Evolutionary conservation across 805 yeast species (phyloP).

Genomic region (Starmerella apicola): DNA sequence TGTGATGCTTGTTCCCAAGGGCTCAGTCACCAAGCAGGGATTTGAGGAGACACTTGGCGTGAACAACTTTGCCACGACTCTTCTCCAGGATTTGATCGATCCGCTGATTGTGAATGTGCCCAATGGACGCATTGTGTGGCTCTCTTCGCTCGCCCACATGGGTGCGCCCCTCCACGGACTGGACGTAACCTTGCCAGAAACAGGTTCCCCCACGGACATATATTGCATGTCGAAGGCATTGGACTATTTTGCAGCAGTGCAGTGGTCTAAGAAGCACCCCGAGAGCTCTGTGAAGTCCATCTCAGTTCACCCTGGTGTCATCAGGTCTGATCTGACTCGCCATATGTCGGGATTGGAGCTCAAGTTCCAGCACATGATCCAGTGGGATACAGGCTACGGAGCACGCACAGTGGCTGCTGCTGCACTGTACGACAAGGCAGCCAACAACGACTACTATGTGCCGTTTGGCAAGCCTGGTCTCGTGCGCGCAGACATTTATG

Average conservation of each 20-base stretch:
- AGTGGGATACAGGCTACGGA: conserved; percentile 28
- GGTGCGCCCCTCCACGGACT: conserved; percentile 28
- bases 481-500: conserved; percentile 30
- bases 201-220: conserved; percentile 1
- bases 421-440: conserved; percentile 30
- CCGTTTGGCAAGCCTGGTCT: conserved; percentile 35
- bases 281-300: conserved; percentile 27
- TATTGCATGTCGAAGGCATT: conserved; percentile 38
- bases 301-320: conserved; percentile 34
- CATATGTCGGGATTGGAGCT: conserved; percentile 5
- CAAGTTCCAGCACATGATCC: conserved; percentile 2
- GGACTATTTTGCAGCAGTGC: conserved; percentile 28
- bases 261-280: conserved; percentile 29
- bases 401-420: conserved; percentile 36
- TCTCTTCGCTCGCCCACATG: conserved; percentile 32
- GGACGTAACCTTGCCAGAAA: conserved; percentile 28
- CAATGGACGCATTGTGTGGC: conserved; percentile 35
- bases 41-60: conserved; percentile 37
- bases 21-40: conserved; percentile 33
- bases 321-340: conserved; percentile 30
- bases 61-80: conserved; percentile 36
- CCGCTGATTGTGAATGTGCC: conserved; percentile 31
- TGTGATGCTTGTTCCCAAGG: conserved; percentile 25
- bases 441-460: conserved; percentile 30
- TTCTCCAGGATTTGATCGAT: conserved; percentile 30